Evolutionary conservation across 768 basidiomycete species (phyloP).

Genomic region (Pseudohyphozyma bogoriensis): DNA sequence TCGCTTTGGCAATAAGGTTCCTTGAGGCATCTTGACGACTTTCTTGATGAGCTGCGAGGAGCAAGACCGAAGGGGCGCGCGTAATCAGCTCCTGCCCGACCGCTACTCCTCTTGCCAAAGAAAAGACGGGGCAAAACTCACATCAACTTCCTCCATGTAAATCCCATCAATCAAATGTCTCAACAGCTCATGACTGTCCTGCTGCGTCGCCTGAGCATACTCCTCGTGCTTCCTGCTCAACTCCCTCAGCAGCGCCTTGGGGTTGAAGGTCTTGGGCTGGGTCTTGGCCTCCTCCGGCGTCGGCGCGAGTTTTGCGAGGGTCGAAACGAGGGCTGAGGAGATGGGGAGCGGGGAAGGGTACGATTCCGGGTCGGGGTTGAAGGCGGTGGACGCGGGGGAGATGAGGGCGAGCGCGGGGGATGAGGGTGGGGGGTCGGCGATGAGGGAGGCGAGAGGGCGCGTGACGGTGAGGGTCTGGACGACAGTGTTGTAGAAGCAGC

Average conservation of each 20-base stretch:
- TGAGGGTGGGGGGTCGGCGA: slow-evolving; percentile 12
- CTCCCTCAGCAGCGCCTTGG: slow-evolving; percentile 46
- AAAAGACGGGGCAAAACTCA: slow-evolving; percentile 34
- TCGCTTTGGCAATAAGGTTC: no score
- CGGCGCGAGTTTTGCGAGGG: slow-evolving; percentile 25
- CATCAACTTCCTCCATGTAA: slow-evolving; percentile 90
- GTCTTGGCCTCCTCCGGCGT: not conserved
- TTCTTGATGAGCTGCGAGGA: slow-evolving; percentile 65
- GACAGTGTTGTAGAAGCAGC: slow-evolving; percentile 94
- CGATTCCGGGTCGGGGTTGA: slow-evolving; percentile 47
- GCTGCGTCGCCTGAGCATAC: slow-evolving; percentile 87
- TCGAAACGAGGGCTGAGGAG: slow-evolving; percentile 36
- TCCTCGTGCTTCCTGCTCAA: slow-evolving; percentile 83
- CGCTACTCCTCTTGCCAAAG: not conserved
- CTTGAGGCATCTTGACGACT: slow-evolving; percentile 38
- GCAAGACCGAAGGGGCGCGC: not conserved
- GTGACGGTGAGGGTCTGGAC: slow-evolving; percentile 57
- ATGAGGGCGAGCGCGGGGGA: slow-evolving; percentile 57
- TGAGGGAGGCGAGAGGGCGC: slow-evolving; percentile 31
- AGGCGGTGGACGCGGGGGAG: slow-evolving; percentile 51
- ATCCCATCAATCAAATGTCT: slow-evolving; percentile 81
- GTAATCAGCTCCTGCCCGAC: not conserved
- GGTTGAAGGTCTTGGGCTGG: slow-evolving; percentile 24
- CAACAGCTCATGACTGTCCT: slow-evolving; percentile 90
- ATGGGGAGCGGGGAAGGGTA: slow-evolving; percentile 41